A percentile compares a stretch with the other conserved stretches of the same genome.
Evolutionary conservation across 495 filamentous ascomycete species (phyloP).

Genomic region (Entonaema liquescens): DNA sequence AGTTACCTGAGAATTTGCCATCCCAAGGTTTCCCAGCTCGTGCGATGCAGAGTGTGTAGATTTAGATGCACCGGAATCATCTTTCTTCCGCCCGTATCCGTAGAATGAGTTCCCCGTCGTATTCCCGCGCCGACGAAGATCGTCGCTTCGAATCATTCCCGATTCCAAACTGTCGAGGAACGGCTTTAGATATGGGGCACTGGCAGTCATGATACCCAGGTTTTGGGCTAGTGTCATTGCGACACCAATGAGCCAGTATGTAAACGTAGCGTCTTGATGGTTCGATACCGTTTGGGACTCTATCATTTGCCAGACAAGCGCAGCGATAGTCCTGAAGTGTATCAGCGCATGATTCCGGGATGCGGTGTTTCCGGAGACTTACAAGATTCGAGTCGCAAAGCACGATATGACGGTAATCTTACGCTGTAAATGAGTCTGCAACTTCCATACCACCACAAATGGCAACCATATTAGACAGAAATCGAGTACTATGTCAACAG

Average conservation of each 20-base stretch:
- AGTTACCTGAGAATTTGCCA: not conserved
- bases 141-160: slow-evolving; percentile 53
- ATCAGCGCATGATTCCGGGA: not conserved
- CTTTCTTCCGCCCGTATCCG: not conserved
- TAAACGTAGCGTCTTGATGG: slow-evolving; percentile 3
- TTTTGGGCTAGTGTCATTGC: not conserved
- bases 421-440: slow-evolving; percentile 1
- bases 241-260: slow-evolving; percentile 3
- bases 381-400: slow-evolving; percentile 8
- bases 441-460: not conserved
- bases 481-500: not conserved
- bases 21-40: not conserved
- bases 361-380: not conserved
- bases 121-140: slow-evolving; percentile 41
- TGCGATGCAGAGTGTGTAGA: slow-evolving; percentile 4
- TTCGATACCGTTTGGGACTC: not conserved
- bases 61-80: not conserved
- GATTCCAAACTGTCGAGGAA: slow-evolving; percentile 58
- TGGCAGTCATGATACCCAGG: slow-evolving; percentile 54
- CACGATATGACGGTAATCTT: slow-evolving; percentile 6
- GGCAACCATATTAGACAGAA: slow-evolving; percentile 9
- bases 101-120: slow-evolving; percentile 8
- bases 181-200: slow-evolving; percentile 57
- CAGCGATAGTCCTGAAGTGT: not conserved
- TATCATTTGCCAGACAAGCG: slow-evolving; percentile 1